These are phyloP conservation scores for Termitomyces sp. DNA, from an alignment of 768 basidiomycete species.

Conservation along the genomic window DNA sequence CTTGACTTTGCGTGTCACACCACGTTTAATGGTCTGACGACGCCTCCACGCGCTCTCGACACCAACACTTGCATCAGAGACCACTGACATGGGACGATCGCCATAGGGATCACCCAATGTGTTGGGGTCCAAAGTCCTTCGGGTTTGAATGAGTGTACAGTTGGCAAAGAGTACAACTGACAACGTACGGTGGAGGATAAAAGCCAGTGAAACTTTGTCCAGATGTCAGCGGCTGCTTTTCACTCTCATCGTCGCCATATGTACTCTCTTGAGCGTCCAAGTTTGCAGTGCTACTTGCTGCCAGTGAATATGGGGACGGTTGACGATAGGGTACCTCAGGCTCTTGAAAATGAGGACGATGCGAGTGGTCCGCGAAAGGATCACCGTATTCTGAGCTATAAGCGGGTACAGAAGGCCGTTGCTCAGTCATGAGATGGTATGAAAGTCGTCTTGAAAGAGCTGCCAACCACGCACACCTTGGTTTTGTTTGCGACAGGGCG, in stretches of 20 bases:
- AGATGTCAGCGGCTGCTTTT: conserved; percentile 70
- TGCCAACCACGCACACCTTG: conserved; percentile 17
- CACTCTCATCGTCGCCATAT: conserved; percentile 65
- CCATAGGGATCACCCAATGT: conserved; percentile 63
- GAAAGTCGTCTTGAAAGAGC: conserved; percentile 9
- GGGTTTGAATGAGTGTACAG: conserved; percentile 5
- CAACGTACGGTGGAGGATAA: conserved; percentile 69
- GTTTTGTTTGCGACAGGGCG: conserved; percentile 19
- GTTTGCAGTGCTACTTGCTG: conserved; percentile 41
- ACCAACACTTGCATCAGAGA: conserved; percentile 50
- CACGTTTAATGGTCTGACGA: conserved; percentile 86
- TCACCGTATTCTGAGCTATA: conserved; percentile 39
- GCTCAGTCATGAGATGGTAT: conserved; percentile 29
- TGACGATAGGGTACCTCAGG: conserved; percentile 38
- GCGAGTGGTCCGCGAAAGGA: conserved; percentile 70
- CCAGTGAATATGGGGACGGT: conserved; percentile 38
- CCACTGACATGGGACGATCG: conserved; percentile 42
- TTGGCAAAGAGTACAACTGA: background rate
- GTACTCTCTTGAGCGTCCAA: conserved; percentile 41
- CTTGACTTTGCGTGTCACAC: conserved; percentile 91
- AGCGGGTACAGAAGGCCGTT: conserved; percentile 28
- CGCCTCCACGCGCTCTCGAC: conserved; percentile 61
- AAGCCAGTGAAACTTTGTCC: conserved; percentile 54
- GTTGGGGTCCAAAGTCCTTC: conserved; percentile 46
- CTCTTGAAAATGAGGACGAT: conserved; percentile 56